These are phyloP conservation scores for Davidsoniella neocaledoniae DNA, from an alignment of 2,329 filamentous ascomycete genomes.

Conservation along the genomic window DNA sequence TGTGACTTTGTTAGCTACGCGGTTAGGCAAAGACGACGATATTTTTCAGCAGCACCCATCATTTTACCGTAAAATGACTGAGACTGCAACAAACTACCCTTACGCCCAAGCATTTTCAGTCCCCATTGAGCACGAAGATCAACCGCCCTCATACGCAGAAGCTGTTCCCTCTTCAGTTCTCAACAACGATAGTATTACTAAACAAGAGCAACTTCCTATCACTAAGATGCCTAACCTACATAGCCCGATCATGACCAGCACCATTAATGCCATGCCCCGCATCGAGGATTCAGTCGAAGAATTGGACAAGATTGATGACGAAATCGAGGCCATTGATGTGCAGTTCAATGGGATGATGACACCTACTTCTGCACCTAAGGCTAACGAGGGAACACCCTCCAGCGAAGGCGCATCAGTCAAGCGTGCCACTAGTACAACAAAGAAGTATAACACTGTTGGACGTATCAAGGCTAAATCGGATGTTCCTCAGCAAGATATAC, in stretches of 20 bases:
- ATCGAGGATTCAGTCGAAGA: slow-evolving; percentile 50
- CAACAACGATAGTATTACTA: not conserved
- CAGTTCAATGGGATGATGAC: slow-evolving; percentile 15
- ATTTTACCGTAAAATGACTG: slow-evolving; percentile 4
- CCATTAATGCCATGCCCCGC: slow-evolving; percentile 24
- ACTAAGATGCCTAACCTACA: not conserved
- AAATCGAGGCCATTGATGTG: slow-evolving; percentile 35
- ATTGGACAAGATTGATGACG: slow-evolving; percentile 43
- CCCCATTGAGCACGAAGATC: slow-evolving; percentile 12
- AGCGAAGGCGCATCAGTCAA: not conserved
- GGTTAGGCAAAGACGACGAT: slow-evolving; percentile 9
- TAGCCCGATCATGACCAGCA: slow-evolving; percentile 10
- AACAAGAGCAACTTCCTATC: not conserved
- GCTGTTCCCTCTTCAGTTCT: slow-evolving; percentile 10
- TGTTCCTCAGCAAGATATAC: slow-evolving; percentile 21
- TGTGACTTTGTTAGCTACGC: slow-evolving; percentile 8
- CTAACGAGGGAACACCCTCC: not conserved
- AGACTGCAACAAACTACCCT: slow-evolving; percentile 5
- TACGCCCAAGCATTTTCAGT: slow-evolving; percentile 11
- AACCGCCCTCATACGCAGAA: slow-evolving; percentile 12
- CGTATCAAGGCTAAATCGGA: slow-evolving; percentile 25
- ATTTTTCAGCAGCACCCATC: slow-evolving; percentile 7
- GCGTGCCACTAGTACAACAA: slow-evolving; percentile 1
- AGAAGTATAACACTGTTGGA: slow-evolving; percentile 21
- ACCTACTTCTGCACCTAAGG: slow-evolving; percentile 1